Evolutionary conservation across 164 flowering plant genomes (phyloP).

Genomic region (Stephania cephalantha): DNA sequence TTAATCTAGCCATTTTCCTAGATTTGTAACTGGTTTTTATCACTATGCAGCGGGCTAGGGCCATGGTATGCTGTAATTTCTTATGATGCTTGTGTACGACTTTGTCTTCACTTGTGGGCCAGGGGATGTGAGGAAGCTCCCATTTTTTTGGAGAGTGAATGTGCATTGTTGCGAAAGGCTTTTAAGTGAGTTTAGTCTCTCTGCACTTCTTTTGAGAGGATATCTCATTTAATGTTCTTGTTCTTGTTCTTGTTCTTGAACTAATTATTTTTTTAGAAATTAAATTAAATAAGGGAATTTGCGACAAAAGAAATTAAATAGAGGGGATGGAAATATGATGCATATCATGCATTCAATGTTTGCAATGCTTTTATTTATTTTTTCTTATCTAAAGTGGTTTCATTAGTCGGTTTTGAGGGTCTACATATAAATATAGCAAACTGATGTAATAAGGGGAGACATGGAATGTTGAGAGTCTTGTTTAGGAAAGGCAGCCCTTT

Average conservation of each 20-base stretch:
- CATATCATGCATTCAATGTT: no score
- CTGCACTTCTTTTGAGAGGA: no score
- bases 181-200: conserved; percentile 53
- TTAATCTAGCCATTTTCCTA: not conserved
- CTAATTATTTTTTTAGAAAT: not conserved
- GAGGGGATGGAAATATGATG: not conserved
- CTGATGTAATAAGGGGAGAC: no score
- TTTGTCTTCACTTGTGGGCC: conserved; percentile 94
- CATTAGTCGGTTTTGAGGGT: no score
- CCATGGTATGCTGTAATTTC: conserved; percentile 85
- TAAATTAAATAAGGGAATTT: not conserved
- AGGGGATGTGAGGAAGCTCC: conserved; percentile 83
- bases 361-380: no score
- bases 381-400: no score
- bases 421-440: no score
- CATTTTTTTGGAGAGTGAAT: conserved; percentile 79
- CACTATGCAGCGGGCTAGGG: conserved; percentile 56
- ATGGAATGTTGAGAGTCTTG: no score
- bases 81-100: conserved; percentile 93
- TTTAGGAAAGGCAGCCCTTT: no score
- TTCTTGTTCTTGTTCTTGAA: not conserved
- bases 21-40: not conserved
- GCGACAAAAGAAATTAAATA: no score
- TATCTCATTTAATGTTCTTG: not conserved
- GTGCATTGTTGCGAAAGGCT: conserved; percentile 61